Base-by-base conservation (phyloP, 768 basidiomycete species). In the Rhizopogon vesiculosus region DNA sequence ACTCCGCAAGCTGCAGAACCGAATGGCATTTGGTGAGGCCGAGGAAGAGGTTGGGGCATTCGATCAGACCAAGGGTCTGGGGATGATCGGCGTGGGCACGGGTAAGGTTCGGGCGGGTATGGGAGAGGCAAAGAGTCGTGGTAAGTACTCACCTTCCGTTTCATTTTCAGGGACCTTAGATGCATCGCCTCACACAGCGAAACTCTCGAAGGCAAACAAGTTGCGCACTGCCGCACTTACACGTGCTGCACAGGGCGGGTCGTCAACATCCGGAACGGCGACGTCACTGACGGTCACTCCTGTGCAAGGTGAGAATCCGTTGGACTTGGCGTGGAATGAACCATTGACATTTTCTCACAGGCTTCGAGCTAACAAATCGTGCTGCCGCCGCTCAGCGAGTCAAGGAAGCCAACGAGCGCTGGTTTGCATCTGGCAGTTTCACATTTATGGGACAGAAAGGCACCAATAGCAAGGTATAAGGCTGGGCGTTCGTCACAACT, bases 41-140 rank as follows among this genome's bases (percentile, higher is more conserved):
- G 97, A 98, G 66, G 88, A 95, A 65, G 97, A 99, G 69, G 90
- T 95, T 43, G 96, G 94, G 16, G 91, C 94, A 33, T 95, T 93
- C 62, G 97, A 97, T 74, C 87, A 98, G 75, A 95, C 94, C n/a
- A 91, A 93, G 76, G 97, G 97, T 5, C 71, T 98, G 67, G 97
- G 97, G 58, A 98, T 99, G 95, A 91, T 98, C 58, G 93, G 94
- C 40, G 79, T 79, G 52, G 78, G 84, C 16, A 86, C 88, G 6
- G 97, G 97, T 22, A 91, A 93, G 69, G 89, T 99, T 51, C 79
- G 97, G 53, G 93, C 93, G 12, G 87, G 87, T 29, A 69, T 85
- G 50, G 93, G 89, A 51, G 95, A 98, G 68, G 82, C 88, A 42
- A 93, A 93, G 75, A 95, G 87, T 74, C 85, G 87, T 76, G 94